phyloP scores from a whole-genome alignment of 106 monocot species.

The Alisma plantagoaquatica region DNA sequence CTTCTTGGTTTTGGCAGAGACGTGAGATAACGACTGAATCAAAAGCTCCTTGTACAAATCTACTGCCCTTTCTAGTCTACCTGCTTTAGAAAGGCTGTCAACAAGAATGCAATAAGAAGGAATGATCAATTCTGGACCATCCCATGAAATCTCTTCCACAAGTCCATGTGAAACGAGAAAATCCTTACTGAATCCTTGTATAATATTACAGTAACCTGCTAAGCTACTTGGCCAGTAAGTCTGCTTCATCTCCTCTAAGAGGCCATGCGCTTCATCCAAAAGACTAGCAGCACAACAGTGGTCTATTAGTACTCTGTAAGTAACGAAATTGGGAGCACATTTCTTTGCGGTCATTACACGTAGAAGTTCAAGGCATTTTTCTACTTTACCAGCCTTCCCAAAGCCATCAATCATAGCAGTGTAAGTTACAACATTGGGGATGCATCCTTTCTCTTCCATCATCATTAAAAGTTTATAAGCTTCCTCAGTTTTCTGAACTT shows the following conservation, averaged over 20 bases:
- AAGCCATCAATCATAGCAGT: constrained; percentile 94
- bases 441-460: constrained; percentile 95
- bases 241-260: constrained; percentile 91
- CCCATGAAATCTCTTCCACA: constrained; percentile 53
- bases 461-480: constrained; percentile 62
- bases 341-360: constrained; percentile 56
- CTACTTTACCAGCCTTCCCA: constrained; percentile 57
- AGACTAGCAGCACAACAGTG: constrained; percentile 79
- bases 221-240: constrained; percentile 70
- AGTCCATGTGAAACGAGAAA: constrained; percentile 70
- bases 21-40: constrained; percentile 9
- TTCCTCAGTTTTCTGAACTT: constrained; percentile 69
- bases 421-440: constrained; percentile 88
- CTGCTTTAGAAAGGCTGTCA: constrained; percentile 53
- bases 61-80: constrained; percentile 63
- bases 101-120: constrained; percentile 72
- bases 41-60: constrained; percentile 70
- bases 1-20: constrained; percentile 10
- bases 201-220: constrained; percentile 34
- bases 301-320: constrained; percentile 77
- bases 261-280: constrained; percentile 62
- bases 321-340: constrained; percentile 88
- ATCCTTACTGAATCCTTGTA: constrained; percentile 78
- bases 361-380: constrained; percentile 61
- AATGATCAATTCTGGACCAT: constrained; percentile 38